Evolutionary conservation across 208 protist species (phyloP).

Genomic region (Leishmania tropica): DNA sequence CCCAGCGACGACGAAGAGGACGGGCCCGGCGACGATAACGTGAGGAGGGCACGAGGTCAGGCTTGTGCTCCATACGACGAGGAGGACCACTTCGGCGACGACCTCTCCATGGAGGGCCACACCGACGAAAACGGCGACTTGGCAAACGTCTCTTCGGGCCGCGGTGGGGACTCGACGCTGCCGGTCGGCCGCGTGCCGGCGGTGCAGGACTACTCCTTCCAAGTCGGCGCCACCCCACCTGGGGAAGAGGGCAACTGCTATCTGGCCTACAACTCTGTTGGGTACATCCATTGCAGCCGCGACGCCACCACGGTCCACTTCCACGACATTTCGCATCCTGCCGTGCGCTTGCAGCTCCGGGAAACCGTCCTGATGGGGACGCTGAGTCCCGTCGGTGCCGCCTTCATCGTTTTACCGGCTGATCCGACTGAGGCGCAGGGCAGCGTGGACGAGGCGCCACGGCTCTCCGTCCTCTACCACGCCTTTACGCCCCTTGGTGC

Average conservation of each 20-base stretch:
- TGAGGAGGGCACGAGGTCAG: background rate
- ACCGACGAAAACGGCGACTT: conserved; percentile 15
- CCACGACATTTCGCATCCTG: conserved; percentile 76
- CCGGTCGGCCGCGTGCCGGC: background rate
- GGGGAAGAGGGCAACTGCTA: conserved; percentile 78
- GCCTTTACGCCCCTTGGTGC: conserved; percentile 78
- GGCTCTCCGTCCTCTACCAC: conserved; percentile 72
- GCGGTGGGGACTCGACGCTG: background rate
- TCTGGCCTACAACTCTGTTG: conserved; percentile 86
- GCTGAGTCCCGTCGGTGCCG: conserved; percentile 76
- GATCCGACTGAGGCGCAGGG: conserved; percentile 32
- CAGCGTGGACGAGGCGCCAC: conserved; percentile 48
- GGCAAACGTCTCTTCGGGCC: background rate
- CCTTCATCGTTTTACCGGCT: conserved; percentile 56
- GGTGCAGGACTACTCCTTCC: conserved; percentile 75
- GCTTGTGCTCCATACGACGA: conserved; percentile 9
- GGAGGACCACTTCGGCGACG: conserved; percentile 32
- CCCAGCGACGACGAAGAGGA: conserved; percentile 37
- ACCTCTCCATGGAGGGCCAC: conserved; percentile 14
- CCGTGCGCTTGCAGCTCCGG: conserved; percentile 64
- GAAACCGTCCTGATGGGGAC: conserved; percentile 74
- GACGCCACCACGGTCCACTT: conserved; percentile 79
- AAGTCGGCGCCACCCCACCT: conserved; percentile 76
- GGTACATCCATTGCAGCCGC: conserved; percentile 68
- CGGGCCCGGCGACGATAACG: background rate